A percentile compares a stretch with the other conserved stretches of the same genome.
Conservation (phyloP, 306 rosid species). For the Vigna nakashimae region DNA sequence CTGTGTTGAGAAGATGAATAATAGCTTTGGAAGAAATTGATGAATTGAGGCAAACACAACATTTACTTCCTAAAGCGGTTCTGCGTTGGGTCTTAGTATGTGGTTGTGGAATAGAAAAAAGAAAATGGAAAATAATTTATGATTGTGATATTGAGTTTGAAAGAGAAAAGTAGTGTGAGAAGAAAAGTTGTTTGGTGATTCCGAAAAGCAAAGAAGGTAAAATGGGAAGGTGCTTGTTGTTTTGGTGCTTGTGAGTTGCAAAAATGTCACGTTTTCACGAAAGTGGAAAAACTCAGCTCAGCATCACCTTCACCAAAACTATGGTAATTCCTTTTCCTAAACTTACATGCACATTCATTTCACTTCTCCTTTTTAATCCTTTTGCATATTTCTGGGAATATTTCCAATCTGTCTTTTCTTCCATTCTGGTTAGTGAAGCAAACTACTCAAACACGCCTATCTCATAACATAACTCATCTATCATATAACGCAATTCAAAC, state of each 20-base stretch:
- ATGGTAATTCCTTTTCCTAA: slow-evolving; percentile 4
- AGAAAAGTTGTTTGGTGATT: slow-evolving; percentile 50
- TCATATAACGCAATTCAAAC: not conserved
- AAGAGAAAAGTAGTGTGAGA: not conserved
- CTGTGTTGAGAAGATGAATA: no score
- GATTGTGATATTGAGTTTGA: no score
- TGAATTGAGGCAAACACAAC: not conserved
- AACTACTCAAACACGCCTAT: slow-evolving; percentile 2
- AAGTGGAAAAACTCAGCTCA: slow-evolving; percentile 37
- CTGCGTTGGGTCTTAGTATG: not conserved
- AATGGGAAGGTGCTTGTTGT: slow-evolving; percentile 46
- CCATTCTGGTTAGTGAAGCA: slow-evolving; percentile 19
- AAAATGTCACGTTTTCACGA: slow-evolving; percentile 48
- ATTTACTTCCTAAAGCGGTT: not conserved
- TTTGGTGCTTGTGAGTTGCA: slow-evolving; percentile 41
- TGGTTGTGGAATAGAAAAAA: not conserved
- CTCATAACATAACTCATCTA: not conserved
- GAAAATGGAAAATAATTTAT: no score
- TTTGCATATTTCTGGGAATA: slow-evolving; percentile 25
- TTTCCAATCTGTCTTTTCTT: slow-evolving; percentile 42
- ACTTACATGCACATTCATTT: slow-evolving; percentile 8
- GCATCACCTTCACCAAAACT: not conserved
- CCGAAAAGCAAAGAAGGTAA: slow-evolving; percentile 54
- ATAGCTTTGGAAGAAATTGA: not conserved
- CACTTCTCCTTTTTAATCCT: slow-evolving; percentile 6